Evolutionary conservation across 345 rosid species (phyloP), one percentile per base, ranked within the genome.

Genomic region (Balakata baccata): DNA sequence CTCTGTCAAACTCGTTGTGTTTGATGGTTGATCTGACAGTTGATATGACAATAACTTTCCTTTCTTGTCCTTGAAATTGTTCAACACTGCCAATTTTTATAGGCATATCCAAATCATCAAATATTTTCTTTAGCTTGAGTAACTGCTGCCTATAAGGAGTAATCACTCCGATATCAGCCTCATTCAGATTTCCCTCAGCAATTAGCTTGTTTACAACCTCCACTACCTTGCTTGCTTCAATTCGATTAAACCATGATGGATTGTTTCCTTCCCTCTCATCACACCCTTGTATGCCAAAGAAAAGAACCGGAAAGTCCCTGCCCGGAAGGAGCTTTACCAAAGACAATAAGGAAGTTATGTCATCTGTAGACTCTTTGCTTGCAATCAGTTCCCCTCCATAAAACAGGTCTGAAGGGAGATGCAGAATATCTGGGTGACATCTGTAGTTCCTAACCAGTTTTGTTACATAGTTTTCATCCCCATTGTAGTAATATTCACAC

Each of bases 31-130:
- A 95, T 63, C 99, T 86, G 41, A 95, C 99, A 0, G 97, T 95
- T 23, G 98, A 92, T 58, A 95, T 79, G 53, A 95, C 86, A 52
- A 92, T 89, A 11, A 92, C 97, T 58, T 87, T 76, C 67, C 86
- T 87, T 78, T 95, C 99, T 77, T 95, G 99, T 38, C 99, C 99
- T 84, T 95, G 99, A 71, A 92, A 95, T 68, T 95, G 99, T 79
- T 95, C 99, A 11, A 95, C 98, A 64, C 94, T 95, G 64, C 99
- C 98, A 45, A 92, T 92, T 87, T 92, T 92, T 58, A 95, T 81
- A 10, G 83, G 72, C 84, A 90, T 83, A 6, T 87, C 94, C 56
- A 85, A 75, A 64, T 79, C 87, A 56, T 90, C 96, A 3, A 94
- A 86, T 52, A 85, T 86, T 63, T 83, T 89, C 81, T 89, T 86